A percentile compares a stretch with the other conserved stretches of the same genome.
Conservation (phyloP, 352 stramenopile genomes). For the Globisporangium okanoganense region DNA sequence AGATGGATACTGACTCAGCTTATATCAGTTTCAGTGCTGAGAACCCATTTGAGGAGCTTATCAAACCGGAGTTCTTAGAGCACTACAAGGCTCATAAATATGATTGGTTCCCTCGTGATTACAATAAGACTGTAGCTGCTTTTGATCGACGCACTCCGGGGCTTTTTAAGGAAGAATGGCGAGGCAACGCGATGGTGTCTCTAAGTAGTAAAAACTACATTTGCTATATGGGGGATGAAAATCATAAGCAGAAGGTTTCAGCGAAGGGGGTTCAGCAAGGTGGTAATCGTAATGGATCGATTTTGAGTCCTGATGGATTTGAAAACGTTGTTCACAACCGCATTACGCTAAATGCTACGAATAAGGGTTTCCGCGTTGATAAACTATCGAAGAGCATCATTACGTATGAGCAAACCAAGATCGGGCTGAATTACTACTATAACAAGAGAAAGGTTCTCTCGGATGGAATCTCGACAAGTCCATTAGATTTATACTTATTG, state of each 20-base stretch:
- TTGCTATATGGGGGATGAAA: slow-evolving; percentile 9
- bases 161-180: slow-evolving; percentile 23
- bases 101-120: slow-evolving; percentile 17
- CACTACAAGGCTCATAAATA: slow-evolving; percentile 13
- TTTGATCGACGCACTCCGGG: slow-evolving; percentile 13
- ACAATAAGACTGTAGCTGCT: background rate
- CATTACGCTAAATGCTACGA: background rate
- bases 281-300: background rate
- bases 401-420: background rate
- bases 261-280: slow-evolving; percentile 16
- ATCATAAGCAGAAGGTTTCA: slow-evolving; percentile 12
- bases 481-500: background rate
- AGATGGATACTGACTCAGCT: slow-evolving; percentile 15
- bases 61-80: slow-evolving; percentile 16
- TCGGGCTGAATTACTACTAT: background rate
- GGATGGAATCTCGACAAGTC: background rate
- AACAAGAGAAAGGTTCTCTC: background rate
- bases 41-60: slow-evolving; percentile 13
- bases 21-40: slow-evolving; percentile 13
- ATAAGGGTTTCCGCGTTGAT: background rate
- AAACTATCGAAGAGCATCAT: background rate
- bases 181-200: slow-evolving; percentile 16
- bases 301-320: background rate
- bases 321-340: background rate
- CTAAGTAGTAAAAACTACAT: slow-evolving; percentile 19